Percentiles rank a stretch among this genome's conserved stretches.
These are phyloP conservation scores for Scheffersomyces amazonensis DNA, from an alignment of 805 yeast genomes.

Conservation along the genomic window DNA sequence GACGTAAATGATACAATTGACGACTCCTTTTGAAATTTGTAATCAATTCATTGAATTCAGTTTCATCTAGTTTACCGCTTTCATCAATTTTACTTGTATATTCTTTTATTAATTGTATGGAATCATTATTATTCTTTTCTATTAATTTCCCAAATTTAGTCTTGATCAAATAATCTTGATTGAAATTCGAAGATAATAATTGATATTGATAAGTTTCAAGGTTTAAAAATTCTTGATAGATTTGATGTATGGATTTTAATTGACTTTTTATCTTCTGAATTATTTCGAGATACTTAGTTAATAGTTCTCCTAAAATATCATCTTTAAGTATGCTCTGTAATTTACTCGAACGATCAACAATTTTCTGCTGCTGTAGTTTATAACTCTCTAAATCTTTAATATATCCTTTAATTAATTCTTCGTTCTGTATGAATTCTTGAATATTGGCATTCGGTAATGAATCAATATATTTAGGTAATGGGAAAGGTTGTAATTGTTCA, in stretches of 20 bases:
- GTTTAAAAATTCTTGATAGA: constrained; percentile 30
- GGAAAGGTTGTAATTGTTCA: constrained; percentile 4
- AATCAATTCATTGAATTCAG: constrained; percentile 15
- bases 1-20: constrained; percentile 29
- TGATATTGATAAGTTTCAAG: constrained; percentile 39
- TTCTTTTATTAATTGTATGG: constrained; percentile 13
- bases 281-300: constrained; percentile 17
- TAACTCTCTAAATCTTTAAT: constrained; percentile 21
- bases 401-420: constrained; percentile 29
- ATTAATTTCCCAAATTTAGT: constrained; percentile 24
- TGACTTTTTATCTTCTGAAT: constrained; percentile 20
- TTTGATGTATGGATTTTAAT: constrained; percentile 17
- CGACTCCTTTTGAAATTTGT: constrained; percentile 19
- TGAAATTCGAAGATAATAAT: constrained; percentile 34
- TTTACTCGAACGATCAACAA: constrained; percentile 11
- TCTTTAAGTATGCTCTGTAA: constrained; percentile 18
- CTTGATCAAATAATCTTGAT: constrained; percentile 27
- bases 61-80: constrained; percentile 4
- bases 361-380: constrained; percentile 9
- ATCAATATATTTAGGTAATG: constrained; percentile 24
- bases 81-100: constrained; percentile 7
- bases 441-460: constrained; percentile 25
- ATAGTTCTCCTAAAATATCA: constrained; percentile 6
- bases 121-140: constrained; percentile 17
- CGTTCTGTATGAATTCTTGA: constrained; percentile 23